Percentiles rank a stretch among this genome's conserved stretches.
Evolutionary conservation across 306 rosid species (phyloP).

Genomic region (Glycine soja): DNA sequence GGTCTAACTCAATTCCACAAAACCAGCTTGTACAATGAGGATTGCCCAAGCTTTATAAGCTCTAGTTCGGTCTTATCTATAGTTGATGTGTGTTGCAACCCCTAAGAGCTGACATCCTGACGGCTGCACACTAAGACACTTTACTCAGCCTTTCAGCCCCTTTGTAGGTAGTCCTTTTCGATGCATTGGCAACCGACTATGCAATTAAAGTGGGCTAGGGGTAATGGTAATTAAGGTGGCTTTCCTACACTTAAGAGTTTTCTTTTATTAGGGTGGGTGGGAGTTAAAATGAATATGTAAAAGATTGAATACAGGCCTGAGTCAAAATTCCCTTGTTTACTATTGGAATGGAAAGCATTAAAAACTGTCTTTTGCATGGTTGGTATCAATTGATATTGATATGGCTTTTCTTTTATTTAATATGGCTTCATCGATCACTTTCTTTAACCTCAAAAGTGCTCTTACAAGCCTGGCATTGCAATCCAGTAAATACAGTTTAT

Average conservation of each 20-base stretch:
- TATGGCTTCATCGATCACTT: neutral
- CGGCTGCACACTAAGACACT: neutral
- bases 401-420: conserved; percentile 24
- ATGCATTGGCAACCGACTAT: neutral
- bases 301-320: neutral
- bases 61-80: neutral
- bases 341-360: conserved; percentile 18
- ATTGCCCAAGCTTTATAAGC: neutral
- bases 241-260: too few species aligned
- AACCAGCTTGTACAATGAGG: neutral
- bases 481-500: conserved; percentile 16
- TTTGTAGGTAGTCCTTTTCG: neutral
- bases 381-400: conserved; percentile 23
- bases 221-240: too few species aligned
- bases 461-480: neutral
- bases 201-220: neutral
- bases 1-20: neutral
- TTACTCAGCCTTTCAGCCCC: neutral
- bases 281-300: too few species aligned
- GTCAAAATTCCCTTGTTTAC: conserved; percentile 14
- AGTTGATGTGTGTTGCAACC: neutral
- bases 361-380: neutral
- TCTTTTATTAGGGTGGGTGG: too few species aligned
- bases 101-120: neutral
- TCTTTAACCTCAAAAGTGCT: neutral